Percentiles rank a stretch among this genome's conserved stretches.
phyloP scores from a whole-genome alignment of 163 green algal genomes.

The Prototheca cutis region DNA sequence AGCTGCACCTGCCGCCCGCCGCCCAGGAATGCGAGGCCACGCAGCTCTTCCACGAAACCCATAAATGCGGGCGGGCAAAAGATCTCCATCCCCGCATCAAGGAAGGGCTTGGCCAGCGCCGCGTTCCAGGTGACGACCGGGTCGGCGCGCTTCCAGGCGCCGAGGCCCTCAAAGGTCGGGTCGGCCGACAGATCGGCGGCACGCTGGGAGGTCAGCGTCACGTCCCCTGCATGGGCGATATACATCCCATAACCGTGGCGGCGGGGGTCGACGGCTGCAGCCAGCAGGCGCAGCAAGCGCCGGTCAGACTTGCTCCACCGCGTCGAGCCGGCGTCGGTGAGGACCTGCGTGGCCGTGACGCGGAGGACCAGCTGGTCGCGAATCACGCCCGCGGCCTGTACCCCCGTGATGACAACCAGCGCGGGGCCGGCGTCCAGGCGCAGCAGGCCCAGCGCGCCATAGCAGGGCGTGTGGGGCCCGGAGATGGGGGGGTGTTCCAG shows the following conservation, averaged over 20 bases:
- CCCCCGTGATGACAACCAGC: constrained; percentile 29
- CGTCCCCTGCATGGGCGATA: constrained; percentile 54
- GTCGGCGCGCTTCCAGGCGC: constrained; percentile 39
- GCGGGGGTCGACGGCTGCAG: constrained; percentile 41
- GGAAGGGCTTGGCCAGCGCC: constrained; percentile 35
- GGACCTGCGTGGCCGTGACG: constrained; percentile 31
- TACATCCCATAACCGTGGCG: constrained; percentile 51
- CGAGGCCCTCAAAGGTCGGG: background rate
- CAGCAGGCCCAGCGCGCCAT: constrained; percentile 29
- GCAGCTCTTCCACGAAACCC: constrained; percentile 61
- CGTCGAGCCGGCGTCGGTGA: constrained; percentile 17
- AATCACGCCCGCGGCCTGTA: constrained; percentile 21
- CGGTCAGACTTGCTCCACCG: constrained; percentile 16
- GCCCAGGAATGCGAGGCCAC: constrained; percentile 31
- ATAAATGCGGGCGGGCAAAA: constrained; percentile 44
- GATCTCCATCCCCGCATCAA: constrained; percentile 29
- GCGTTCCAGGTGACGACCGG: constrained; percentile 66
- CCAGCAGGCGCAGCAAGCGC: constrained; percentile 37
- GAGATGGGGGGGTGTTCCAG: constrained; percentile 18
- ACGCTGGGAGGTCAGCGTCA: constrained; percentile 59
- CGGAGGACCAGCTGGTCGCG: constrained; percentile 30
- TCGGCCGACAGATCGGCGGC: constrained; percentile 22
- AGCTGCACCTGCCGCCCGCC: background rate
- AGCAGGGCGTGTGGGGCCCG: constrained; percentile 15
- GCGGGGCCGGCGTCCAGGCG: constrained; percentile 19